Evolutionary conservation across 352 stramenopile genomes (phyloP), one percentile per base, ranked within the genome.

Genomic region (Phytophthora ramorum): DNA sequence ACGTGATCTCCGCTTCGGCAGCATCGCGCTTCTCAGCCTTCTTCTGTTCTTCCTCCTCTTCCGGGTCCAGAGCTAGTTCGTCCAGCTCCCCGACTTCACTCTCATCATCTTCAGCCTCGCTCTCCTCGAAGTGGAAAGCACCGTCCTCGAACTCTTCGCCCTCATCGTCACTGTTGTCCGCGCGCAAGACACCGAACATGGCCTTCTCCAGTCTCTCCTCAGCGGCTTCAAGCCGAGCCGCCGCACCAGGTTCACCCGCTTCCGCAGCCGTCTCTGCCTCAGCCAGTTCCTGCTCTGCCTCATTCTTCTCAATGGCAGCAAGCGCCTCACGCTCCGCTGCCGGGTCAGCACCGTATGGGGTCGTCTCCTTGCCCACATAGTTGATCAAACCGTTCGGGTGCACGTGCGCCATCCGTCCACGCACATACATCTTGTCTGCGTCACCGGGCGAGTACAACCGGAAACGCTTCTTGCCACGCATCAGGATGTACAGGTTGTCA

Each of bases 401-500:
- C 55, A 99, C 89, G 48, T 85, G 79, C 46, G 75, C 20, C 13
- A 97, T 78, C 46, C 75, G 76, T 24, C 96, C 97, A 38, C 81
- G 78, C 32, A 90, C 97, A 69, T 99, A 98, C 92, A 99, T 97
- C 53, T 87, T 73, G 9, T 91, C 64, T 5, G 94, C 81, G 62
- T 98, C 89, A 2, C 74, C 79, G 5, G 97, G 97, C 46, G 83
- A 94, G 72, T 96, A 99, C 32, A 99, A 71, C 24, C 92, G 91
- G 82, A 99, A 99, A 16, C 70, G 77, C 77, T 99, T 99, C 50
- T 78, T 86, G 20, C 97, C 97, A 32, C 85, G 75, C 38, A 99
- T 66, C 20, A 99, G 47, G 41, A 99, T 87, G 78, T 99, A 99
- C 24, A 99, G 68, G 69, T 99, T 99, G 82, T 99, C 97, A 74